Conservation (phyloP, 1,284 basidiomycete species). For the Leccinum proximum region DNA sequence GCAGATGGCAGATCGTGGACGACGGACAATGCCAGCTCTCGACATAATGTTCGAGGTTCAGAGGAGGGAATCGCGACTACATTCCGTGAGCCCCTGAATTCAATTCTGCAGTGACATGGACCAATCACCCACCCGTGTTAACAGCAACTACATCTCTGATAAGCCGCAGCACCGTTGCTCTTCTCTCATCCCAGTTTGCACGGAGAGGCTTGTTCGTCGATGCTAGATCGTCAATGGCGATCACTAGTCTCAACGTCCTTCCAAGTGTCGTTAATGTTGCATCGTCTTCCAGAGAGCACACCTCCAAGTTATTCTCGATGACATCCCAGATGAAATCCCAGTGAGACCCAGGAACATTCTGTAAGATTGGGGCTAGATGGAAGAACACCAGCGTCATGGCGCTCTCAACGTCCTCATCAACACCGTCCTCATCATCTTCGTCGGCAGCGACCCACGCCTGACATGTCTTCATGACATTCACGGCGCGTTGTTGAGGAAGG, state of each 20-base stretch:
- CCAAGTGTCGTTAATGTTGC: conserved; percentile 61
- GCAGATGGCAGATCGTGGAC: conserved; percentile 63
- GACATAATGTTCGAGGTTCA: conserved; percentile 64
- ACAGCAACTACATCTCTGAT: conserved; percentile 57
- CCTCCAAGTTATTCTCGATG: conserved; percentile 87
- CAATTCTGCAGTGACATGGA: neutral
- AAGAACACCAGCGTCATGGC: conserved; percentile 75
- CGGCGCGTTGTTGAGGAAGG: conserved; percentile 82
- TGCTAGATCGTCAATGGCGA: conserved; percentile 68
- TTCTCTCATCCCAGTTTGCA: conserved; percentile 65
- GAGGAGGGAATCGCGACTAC: conserved; percentile 36
- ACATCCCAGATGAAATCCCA: conserved; percentile 95
- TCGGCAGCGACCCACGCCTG: conserved; percentile 83
- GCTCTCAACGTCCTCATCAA: conserved; percentile 67
- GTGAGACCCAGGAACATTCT: conserved; percentile 84
- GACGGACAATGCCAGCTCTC: conserved; percentile 63
- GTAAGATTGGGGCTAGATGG: conserved; percentile 84
- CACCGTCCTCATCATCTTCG: conserved; percentile 41
- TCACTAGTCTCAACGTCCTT: conserved; percentile 68
- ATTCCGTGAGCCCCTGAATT: conserved; percentile 2
- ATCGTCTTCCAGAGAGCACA: conserved; percentile 60
- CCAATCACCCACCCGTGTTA: conserved; percentile 41
- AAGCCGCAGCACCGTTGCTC: conserved; percentile 48
- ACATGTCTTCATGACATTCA: conserved; percentile 88
- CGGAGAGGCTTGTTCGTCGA: conserved; percentile 73